These are phyloP conservation scores for Andalucia godoyi DNA, from an alignment of 78 protist genomes.

Conservation along the genomic window DNA sequence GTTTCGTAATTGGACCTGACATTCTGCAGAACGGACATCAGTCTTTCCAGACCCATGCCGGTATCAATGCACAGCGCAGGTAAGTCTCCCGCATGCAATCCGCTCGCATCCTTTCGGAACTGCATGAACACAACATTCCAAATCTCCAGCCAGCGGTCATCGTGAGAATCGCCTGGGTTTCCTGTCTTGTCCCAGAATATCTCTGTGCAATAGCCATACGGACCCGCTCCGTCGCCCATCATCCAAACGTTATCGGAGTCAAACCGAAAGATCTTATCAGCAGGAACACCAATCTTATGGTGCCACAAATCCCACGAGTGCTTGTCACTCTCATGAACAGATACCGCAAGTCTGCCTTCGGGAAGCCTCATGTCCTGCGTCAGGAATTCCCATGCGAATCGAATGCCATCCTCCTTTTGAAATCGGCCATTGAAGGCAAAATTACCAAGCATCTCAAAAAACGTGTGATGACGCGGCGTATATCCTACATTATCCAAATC, in stretches of 20 bases:
- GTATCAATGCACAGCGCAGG: slow-evolving; percentile 90
- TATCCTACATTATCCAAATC: slow-evolving; percentile 93
- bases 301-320: too few species aligned
- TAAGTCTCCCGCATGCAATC: slow-evolving; percentile 41
- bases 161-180: slow-evolving; percentile 75
- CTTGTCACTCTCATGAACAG: slow-evolving; percentile 83
- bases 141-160: slow-evolving; percentile 87
- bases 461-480: slow-evolving; percentile 95
- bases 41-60: slow-evolving; percentile 93
- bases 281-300: slow-evolving; percentile 72
- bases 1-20: slow-evolving; percentile 92
- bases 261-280: slow-evolving; percentile 66
- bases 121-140: slow-evolving; percentile 97
- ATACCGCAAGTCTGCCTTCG: slow-evolving; percentile 71
- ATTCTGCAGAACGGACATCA: slow-evolving; percentile 80
- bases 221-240: slow-evolving; percentile 93
- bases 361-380: slow-evolving; percentile 67
- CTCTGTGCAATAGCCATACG: slow-evolving; percentile 98
- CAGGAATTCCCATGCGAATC: slow-evolving; percentile 87
- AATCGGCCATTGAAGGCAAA: slow-evolving; percentile 94
- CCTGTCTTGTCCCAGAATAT: slow-evolving; percentile 84
- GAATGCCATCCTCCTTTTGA: slow-evolving; percentile 87
- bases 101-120: slow-evolving; percentile 68
- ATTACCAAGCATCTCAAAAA: slow-evolving; percentile 98
- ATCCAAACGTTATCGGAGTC: slow-evolving; percentile 93